phyloP scores from a whole-genome alignment of 2,329 filamentous ascomycete genomes.

The Lasiodiplodia sp. region DNA sequence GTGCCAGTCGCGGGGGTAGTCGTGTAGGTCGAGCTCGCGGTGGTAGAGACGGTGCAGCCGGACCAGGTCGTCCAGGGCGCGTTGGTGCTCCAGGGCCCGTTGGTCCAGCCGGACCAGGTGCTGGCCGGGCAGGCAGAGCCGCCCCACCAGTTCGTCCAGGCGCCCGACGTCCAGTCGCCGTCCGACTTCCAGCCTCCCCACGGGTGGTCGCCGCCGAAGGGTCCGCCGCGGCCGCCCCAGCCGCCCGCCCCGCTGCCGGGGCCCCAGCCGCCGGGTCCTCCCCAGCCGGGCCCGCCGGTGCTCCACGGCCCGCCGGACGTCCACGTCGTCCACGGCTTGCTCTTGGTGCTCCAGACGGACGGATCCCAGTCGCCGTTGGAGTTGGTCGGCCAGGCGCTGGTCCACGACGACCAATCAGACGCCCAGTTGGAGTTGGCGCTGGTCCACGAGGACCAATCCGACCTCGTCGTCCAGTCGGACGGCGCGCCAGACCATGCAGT shows the following conservation, averaged over 20 bases:
- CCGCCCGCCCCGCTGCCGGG: slow-evolving; percentile 34
- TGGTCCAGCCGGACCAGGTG: slow-evolving; percentile 49
- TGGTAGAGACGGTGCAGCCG: slow-evolving; percentile 43
- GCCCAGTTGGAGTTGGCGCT: slow-evolving; percentile 13
- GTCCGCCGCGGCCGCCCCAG: slow-evolving; percentile 35
- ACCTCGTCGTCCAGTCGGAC: slow-evolving; percentile 15
- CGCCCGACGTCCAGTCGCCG: slow-evolving; percentile 38
- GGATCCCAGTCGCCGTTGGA: slow-evolving; percentile 13
- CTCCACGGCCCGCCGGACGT: slow-evolving; percentile 16
- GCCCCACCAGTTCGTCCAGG: slow-evolving; percentile 48
- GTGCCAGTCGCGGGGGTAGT: slow-evolving; percentile 40
- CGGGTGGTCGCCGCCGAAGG: slow-evolving; percentile 35
- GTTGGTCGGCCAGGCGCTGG: slow-evolving; percentile 10
- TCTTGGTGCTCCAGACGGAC: slow-evolving; percentile 13
- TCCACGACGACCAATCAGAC: slow-evolving; percentile 18
- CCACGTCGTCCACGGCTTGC: slow-evolving; percentile 16
- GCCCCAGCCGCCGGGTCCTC: slow-evolving; percentile 17
- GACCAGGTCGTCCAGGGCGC: slow-evolving; percentile 48
- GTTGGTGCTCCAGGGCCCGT: slow-evolving; percentile 43
- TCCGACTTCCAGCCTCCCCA: slow-evolving; percentile 40
- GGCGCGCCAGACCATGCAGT: slow-evolving; percentile 22
- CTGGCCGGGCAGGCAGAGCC: slow-evolving; percentile 40
- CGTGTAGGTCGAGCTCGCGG: slow-evolving; percentile 41
- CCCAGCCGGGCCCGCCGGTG: slow-evolving; percentile 9
- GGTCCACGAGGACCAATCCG: slow-evolving; percentile 25